Base-by-base conservation (phyloP, 2,329 filamentous ascomycete species). In the Fusarium nygamai region DNA sequence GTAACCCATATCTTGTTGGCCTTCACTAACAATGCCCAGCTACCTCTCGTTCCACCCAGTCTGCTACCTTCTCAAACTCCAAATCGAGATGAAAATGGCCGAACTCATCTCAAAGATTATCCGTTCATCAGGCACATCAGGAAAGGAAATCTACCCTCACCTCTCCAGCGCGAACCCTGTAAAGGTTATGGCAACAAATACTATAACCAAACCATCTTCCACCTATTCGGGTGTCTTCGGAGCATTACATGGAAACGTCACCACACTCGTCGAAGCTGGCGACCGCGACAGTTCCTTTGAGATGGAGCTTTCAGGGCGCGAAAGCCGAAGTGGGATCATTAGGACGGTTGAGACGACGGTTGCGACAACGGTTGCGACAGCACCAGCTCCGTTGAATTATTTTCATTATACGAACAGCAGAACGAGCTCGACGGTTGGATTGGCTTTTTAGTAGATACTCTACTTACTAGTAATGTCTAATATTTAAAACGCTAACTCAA, bases 81-180 rank as follows among this genome's bases (percentile, higher is more conserved):
- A 87, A 53, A 87, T 88, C 63, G 86, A 87, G 64, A 85, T 88
- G 83, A 82, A 81, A 22, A 87, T 88, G 85, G 85, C 86, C 56
- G 84, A 85, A 33, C 82, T 88, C 10, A 87, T 87, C 67, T 83
- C 76, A 7, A 84, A 83, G 38, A 76, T 81, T 6, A 73, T 81
- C 2, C 67, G 64, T 1, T 70, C 67, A 0, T 48, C 68, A 0
- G 61, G 64, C 1, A 33, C 47, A 8, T 50, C 41, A 5, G 58
- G 65, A 7, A 61, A 46, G 16, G 59, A 65, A 3, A 64, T 75
- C 20, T 72, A 70, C 8, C 9, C 4, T 20, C 54, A 43, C 8
- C 62, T 68, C 1, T 69, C 68, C 1, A 71, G 46, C 2, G 64
- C 57, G 0, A 65, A 51, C 4, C 31, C 57, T 8, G 68, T 44